A percentile compares a stretch with the other conserved stretches of the same genome.
Evolutionary conservation across 2,329 filamentous ascomycete genomes (phyloP).

Genomic region (Calycina herbarum): DNA sequence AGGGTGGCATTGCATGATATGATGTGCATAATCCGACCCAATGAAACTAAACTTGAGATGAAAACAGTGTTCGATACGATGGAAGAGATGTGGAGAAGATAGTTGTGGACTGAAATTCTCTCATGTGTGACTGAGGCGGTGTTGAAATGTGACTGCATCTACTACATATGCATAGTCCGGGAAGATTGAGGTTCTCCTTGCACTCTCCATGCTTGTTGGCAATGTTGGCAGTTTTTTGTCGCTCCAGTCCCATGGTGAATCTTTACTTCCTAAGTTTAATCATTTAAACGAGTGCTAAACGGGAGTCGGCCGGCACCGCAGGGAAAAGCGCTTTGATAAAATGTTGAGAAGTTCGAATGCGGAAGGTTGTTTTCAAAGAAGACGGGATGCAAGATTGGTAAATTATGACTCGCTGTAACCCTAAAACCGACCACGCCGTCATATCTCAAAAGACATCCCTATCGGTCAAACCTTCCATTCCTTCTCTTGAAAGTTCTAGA

Average conservation of each 20-base stretch:
- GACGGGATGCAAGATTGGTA: neutral
- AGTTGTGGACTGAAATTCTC: neutral
- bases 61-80: neutral
- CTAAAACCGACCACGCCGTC: neutral
- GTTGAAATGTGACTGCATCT: neutral
- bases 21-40: neutral
- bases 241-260: neutral
- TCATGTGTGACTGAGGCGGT: neutral
- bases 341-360: neutral
- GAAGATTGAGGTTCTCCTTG: neutral
- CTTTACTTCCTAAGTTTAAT: neutral
- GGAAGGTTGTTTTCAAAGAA: neutral
- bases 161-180: neutral
- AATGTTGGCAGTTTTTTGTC: neutral
- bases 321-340: neutral
- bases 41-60: neutral
- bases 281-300: neutral
- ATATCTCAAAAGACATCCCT: neutral
- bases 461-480: neutral
- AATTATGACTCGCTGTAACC: neutral
- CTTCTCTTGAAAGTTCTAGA: constrained; percentile 1
- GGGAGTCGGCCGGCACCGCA: neutral
- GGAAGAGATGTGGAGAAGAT: neutral
- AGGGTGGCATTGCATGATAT: neutral
- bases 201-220: neutral